Evolutionary conservation across 1,284 basidiomycete species (phyloP).

Genomic region (Veloporphyrellus conicus): DNA sequence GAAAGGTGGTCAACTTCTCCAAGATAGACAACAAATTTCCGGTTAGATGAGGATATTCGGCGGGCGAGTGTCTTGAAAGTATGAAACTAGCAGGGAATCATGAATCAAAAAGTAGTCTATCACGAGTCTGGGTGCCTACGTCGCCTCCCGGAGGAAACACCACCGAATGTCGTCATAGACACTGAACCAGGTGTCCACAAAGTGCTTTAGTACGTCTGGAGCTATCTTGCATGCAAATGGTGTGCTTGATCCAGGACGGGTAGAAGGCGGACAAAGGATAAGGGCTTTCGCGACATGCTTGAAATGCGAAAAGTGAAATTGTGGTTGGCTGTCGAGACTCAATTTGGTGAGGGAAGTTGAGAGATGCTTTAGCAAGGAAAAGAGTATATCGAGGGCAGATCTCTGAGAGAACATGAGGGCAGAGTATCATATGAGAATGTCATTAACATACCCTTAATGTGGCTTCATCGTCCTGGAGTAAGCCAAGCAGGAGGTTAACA

Average conservation of each 20-base stretch:
- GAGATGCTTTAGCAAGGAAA: constrained; percentile 76
- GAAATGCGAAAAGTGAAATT: constrained; percentile 70
- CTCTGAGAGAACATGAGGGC: constrained; percentile 42
- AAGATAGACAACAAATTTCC: constrained; percentile 75
- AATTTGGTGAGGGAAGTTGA: constrained; percentile 58
- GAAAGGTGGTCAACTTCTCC: constrained; percentile 78
- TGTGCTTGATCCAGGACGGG: constrained; percentile 29
- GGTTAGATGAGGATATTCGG: constrained; percentile 41
- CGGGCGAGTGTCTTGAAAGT: constrained; percentile 23
- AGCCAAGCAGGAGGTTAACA: constrained; percentile 59
- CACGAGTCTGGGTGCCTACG: constrained; percentile 43
- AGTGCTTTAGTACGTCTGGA: constrained; percentile 58
- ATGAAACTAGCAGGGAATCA: constrained; percentile 14
- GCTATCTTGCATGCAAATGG: constrained; percentile 41
- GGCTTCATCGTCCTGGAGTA: constrained; percentile 72
- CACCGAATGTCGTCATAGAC: constrained; percentile 88
- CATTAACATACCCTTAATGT: constrained; percentile 47
- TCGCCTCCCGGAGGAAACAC: constrained; percentile 86
- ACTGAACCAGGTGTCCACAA: constrained; percentile 69
- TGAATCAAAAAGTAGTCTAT: constrained; percentile 2
- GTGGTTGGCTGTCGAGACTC: constrained; percentile 41
- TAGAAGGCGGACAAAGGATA: constrained; percentile 57
- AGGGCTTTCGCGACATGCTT: constrained; percentile 59
- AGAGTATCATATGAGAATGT: not conserved
- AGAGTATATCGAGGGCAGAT: constrained; percentile 73